A percentile compares a stretch with the other conserved stretches of the same genome.
phyloP scores from a whole-genome alignment of 257 asterid genomes.

The Lithospermum erythrorhizon region DNA sequence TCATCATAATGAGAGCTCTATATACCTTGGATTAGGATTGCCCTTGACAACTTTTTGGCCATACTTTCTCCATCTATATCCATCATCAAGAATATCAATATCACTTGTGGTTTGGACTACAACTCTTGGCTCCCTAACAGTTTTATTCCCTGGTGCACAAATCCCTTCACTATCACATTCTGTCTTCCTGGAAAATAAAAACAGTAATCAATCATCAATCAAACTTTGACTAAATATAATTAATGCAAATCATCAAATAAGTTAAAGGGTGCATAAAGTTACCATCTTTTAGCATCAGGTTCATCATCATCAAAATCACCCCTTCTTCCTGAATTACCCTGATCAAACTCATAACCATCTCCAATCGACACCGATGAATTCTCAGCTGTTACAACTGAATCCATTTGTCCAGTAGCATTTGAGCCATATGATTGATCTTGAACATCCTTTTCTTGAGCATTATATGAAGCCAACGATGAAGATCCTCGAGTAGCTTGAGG shows the following conservation, averaged over 20 bases:
- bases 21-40: conserved; percentile 35
- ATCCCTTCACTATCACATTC: conserved; percentile 25
- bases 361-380: conserved; percentile 54
- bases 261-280: background rate
- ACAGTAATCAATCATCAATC: background rate
- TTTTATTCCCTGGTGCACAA: conserved; percentile 24
- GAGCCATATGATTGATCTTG: conserved; percentile 44
- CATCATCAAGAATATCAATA: conserved; percentile 33
- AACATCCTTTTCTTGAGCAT: conserved; percentile 21
- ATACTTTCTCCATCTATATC: conserved; percentile 34
- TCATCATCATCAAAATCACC: conserved; percentile 21
- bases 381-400: conserved; percentile 51
- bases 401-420: conserved; percentile 29
- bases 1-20: background rate
- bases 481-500: conserved; percentile 68
- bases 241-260: background rate
- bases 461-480: conserved; percentile 29
- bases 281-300: conserved; percentile 31
- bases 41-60: conserved; percentile 30
- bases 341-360: conserved; percentile 53
- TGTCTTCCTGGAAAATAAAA: conserved; percentile 19
- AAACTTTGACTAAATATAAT: background rate
- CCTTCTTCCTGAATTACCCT: conserved; percentile 18
- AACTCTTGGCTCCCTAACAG: conserved; percentile 33
- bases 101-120: conserved; percentile 35